Evolutionary conservation across 495 filamentous ascomycete genomes (phyloP), one percentile per base, ranked within the genome.

Genomic region (Pyrenula massariospora): DNA sequence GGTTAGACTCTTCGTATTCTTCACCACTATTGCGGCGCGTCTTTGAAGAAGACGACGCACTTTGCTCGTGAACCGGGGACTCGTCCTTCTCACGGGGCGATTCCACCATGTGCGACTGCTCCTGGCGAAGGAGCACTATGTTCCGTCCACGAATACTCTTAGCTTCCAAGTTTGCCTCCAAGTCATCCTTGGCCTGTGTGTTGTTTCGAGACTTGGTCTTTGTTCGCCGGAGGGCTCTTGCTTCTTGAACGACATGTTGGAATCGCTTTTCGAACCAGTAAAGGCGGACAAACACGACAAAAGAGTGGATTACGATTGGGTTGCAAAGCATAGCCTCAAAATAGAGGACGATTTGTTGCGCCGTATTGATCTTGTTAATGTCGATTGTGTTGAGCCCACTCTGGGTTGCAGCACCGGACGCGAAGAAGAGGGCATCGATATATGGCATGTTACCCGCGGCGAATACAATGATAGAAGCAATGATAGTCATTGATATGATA

Each of bases 181-280:
- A 52, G 5, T 73, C 70, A 47, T 74, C 68, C 57, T 73, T 74
- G n/a, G 71, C 69, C 56, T 81, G 72, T 2, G 73, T 77, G 58
- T 79, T 77, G 1, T 78, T 77, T 53, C 81, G 79, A 20, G 80
- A 73, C 56, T 82, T 74, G 3, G 81, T 77, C 52, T 79, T 78
- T 10, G 81, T 74, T 2, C 72, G 64, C 50, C 83, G 83, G 47
- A 80, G 55, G 49, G 67, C 70, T 11, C 77, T 71, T 3, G 78
- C 77, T 58, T 84, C 78, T 22, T 71, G 77, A 24, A 84, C 91
- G 52, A 96, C 76, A 59, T 86, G 73, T 67, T 90, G 83, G 62
- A 98, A 95, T 2, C 90, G 81, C 65, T 91, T 95, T 71, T 97
- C 91, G 63, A 98, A 98, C 92, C 91, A 97, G 70, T 95, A 95